These are phyloP conservation scores for Gigaspora rosea DNA, from an alignment of 192 early-diverging fungal species.

Conservation along the genomic window DNA sequence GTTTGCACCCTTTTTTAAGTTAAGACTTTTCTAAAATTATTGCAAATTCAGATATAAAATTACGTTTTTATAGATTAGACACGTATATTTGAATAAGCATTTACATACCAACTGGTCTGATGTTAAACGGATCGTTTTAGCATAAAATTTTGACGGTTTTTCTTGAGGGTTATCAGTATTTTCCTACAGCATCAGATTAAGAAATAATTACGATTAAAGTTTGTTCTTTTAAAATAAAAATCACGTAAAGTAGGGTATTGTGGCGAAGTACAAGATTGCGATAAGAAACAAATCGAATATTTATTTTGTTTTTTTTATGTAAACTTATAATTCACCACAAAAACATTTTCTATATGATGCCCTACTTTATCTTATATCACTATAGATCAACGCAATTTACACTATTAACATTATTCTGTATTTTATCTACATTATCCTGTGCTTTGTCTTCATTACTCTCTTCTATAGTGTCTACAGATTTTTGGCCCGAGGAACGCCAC, in stretches of 20 bases:
- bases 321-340: too few relatives aligned
- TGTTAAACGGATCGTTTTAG: slow-evolving; percentile 89
- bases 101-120: slow-evolving; percentile 78
- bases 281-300: too few relatives aligned
- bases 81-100: neutral
- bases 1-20: slow-evolving; percentile 85
- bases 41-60: neutral
- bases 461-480: neutral
- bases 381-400: neutral
- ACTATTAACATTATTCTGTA: neutral
- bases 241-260: too few relatives aligned
- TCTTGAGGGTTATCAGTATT: neutral
- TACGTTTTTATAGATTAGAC: neutral
- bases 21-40: slow-evolving; percentile 57
- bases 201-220: neutral
- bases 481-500: slow-evolving; percentile 35
- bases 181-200: neutral
- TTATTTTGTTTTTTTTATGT: too few relatives aligned
- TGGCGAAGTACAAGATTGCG: too few relatives aligned
- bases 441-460: neutral
- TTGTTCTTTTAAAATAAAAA: neutral
- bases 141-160: slow-evolving; percentile 54
- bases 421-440: neutral
- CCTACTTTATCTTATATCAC: too few relatives aligned
- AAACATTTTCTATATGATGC: too few relatives aligned